Evolutionary conservation across 306 rosid genomes (phyloP), one percentile per base, ranked within the genome.

Genomic region (Citrullus mucosospermus): DNA sequence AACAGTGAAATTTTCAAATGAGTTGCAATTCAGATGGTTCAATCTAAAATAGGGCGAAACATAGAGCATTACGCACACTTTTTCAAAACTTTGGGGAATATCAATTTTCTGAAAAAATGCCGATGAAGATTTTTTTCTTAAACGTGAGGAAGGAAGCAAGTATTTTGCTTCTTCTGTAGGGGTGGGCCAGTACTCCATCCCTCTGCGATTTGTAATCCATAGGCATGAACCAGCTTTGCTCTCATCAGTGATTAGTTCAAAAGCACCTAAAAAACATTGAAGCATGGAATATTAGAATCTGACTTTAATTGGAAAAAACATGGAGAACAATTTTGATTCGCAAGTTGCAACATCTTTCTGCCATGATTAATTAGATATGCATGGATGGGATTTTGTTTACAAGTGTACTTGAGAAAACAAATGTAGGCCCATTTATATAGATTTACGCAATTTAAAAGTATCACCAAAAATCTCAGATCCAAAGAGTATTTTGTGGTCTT

Each of bases 121-220:
- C 54, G 82, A 80, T 32, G 91, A 78, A 18, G 82, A 76, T 80
- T 78, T 80, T 82, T 82, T 92, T 82, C 74, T 82, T 53, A 66
- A 80, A 67, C 78, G 82, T 43, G 87, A 78, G 66, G 83, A 72
- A 25, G 51, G 77, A 80, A 75, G 0, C 81, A 65, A 0, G 84
- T 92, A 95, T 80, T 92, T 95, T 39, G 85, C 83, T 88, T 86
- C 86, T 86, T 92, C 98, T 32, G 77, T 43, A 34, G 97, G 88
- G 71, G 90, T 84, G 20, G 98, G 98, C 98, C 97, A 95, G 86
- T 95, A 95, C 86, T 95, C 92, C 75, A 89, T 78, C 81, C 98
- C 98, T 76, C 91, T 90, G 39, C 98, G 98, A 78, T 87, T 91
- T 60, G 98, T 88, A 82, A 92, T 91, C 98, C 98, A 92, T 30